A percentile compares a stretch with the other conserved stretches of the same genome.
These are phyloP conservation scores for Fusarium hostae DNA, from an alignment of 2,329 filamentous ascomycete genomes.

Conservation along the genomic window DNA sequence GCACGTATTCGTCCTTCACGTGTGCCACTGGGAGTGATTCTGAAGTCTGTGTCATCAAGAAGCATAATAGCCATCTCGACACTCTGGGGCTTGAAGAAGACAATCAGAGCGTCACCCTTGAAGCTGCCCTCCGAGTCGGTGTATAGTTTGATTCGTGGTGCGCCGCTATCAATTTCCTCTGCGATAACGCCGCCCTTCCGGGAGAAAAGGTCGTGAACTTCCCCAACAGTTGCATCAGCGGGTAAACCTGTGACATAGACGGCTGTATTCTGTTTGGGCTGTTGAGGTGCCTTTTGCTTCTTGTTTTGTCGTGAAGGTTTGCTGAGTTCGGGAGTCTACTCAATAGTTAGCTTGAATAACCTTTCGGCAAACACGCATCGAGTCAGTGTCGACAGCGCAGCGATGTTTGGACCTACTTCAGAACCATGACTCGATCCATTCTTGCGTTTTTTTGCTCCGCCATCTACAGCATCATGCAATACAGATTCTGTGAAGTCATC, in stretches of 20 bases:
- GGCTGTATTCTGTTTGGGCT: slow-evolving; percentile 80
- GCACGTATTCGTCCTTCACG: slow-evolving; percentile 77
- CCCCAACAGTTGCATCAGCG: slow-evolving; percentile 78
- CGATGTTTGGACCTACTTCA: slow-evolving; percentile 55
- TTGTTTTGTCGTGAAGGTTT: slow-evolving; percentile 56
- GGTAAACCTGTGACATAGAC: slow-evolving; percentile 93
- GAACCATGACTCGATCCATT: slow-evolving; percentile 51
- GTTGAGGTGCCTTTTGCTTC: slow-evolving; percentile 60
- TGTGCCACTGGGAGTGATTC: slow-evolving; percentile 66
- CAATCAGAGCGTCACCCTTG: slow-evolving; percentile 92
- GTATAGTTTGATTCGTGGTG: slow-evolving; percentile 94
- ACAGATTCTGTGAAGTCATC: slow-evolving; percentile 48
- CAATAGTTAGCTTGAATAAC: slow-evolving; percentile 16
- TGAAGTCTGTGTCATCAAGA: slow-evolving; percentile 84
- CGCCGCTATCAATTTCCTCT: slow-evolving; percentile 89
- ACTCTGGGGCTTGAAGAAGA: slow-evolving; percentile 96
- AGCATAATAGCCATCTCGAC: slow-evolving; percentile 86
- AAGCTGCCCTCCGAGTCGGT: slow-evolving; percentile 82
- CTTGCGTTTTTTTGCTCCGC: slow-evolving; percentile 56
- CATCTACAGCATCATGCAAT: slow-evolving; percentile 41
- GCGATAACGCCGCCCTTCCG: slow-evolving; percentile 89
- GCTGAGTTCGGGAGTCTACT: slow-evolving; percentile 46
- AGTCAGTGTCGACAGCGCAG: neutral
- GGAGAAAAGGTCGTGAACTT: slow-evolving; percentile 86
- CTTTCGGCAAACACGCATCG: neutral